Conservation (phyloP, 768 basidiomycete species). For the Lactifluus hygrophoroides region DNA sequence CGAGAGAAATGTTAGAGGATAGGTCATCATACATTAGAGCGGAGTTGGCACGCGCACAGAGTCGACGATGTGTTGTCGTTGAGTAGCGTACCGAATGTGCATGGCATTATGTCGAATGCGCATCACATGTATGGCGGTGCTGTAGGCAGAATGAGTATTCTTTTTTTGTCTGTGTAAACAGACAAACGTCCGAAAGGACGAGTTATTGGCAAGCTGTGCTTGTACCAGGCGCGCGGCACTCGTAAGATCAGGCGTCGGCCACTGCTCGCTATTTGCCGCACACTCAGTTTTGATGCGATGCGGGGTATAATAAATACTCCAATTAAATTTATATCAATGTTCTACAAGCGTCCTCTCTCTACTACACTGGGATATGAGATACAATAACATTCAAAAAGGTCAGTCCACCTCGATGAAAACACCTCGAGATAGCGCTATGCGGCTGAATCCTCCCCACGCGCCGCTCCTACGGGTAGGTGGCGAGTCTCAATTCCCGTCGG, state of each 20-base stretch:
- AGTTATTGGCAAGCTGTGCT: not conserved
- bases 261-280: not conserved
- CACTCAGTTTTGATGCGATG: too few relatives aligned
- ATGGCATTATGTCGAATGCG: constrained; percentile 36
- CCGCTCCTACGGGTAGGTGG: too few relatives aligned
- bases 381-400: not conserved
- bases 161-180: constrained; percentile 10
- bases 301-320: too few relatives aligned
- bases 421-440: not conserved
- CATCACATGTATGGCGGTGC: constrained; percentile 23
- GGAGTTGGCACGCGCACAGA: constrained; percentile 38
- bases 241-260: not conserved
- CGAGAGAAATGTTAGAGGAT: constrained; percentile 6
- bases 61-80: constrained; percentile 61
- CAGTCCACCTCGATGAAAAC: not conserved
- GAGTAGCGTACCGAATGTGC: constrained; percentile 38
- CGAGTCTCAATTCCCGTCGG: not conserved
- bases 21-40: constrained; percentile 1
- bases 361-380: not conserved
- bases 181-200: constrained; percentile 14
- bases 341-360: too few relatives aligned
- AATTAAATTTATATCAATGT: too few relatives aligned
- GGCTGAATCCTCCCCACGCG: not conserved
- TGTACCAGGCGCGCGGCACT: not conserved
- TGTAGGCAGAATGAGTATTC: not conserved